phyloP scores from a whole-genome alignment of 148 eudicot species.

The Diospyros lotus region DNA sequence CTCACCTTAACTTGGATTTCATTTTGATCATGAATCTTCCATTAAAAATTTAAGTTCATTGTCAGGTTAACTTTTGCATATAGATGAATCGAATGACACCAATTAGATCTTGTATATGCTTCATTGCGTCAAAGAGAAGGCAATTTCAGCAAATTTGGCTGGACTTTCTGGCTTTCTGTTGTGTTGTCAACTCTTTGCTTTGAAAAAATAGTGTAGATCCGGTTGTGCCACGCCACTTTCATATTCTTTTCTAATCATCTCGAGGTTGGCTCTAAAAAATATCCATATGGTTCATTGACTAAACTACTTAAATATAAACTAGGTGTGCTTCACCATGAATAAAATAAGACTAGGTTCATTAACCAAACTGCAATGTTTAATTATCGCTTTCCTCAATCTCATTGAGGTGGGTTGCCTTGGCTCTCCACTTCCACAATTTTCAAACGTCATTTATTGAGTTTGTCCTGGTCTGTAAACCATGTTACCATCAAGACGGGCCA shows the following conservation, averaged over 20 bases:
- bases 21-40: neutral
- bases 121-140: neutral
- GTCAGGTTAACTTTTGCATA: neutral
- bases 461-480: neutral
- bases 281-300: conserved; percentile 20
- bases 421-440: conserved; percentile 1
- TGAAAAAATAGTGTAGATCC: neutral
- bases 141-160: neutral
- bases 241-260: conserved; percentile 1
- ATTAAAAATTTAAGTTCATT: neutral
- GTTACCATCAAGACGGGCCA: neutral
- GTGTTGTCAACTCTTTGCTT: neutral
- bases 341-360: neutral
- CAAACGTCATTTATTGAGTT: neutral
- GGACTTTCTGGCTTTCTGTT: neutral
- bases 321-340: neutral
- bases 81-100: neutral
- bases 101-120: neutral
- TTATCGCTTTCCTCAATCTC: neutral
- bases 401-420: conserved; percentile 11
- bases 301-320: neutral
- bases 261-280: neutral
- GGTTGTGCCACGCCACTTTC: neutral
- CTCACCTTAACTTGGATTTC: neutral
- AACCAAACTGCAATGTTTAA: neutral